Evolutionary conservation across 108 stramenopile genomes (phyloP).

Genomic region (Skeletonema grethae): DNA sequence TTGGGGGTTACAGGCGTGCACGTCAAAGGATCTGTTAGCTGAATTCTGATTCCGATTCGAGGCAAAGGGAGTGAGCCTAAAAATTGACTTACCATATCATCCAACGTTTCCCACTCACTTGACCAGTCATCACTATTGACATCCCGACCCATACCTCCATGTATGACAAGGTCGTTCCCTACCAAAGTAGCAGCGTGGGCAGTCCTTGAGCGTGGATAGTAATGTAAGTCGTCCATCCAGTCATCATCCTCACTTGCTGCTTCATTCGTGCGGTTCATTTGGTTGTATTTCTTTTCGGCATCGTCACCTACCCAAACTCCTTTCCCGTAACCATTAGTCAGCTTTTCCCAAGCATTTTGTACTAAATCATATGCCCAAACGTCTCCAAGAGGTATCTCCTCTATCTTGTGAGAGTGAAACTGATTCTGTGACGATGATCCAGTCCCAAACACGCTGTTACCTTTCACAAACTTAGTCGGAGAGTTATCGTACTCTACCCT

Average conservation of each 20-base stretch:
- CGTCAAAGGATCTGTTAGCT: not conserved
- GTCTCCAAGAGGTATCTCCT: slow-evolving; percentile 51
- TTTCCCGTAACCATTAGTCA: slow-evolving; percentile 37
- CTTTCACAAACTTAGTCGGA: slow-evolving; percentile 38
- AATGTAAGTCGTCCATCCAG: slow-evolving; percentile 18
- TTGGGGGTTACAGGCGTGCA: not conserved
- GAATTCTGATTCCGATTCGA: not conserved
- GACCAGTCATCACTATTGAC: slow-evolving; percentile 26
- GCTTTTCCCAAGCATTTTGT: slow-evolving; percentile 36
- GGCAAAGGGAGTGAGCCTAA: not conserved
- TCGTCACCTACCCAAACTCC: not conserved
- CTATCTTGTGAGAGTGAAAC: slow-evolving; percentile 16
- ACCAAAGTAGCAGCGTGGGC: slow-evolving; percentile 59
- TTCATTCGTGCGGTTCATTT: not conserved
- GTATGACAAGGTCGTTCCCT: slow-evolving; percentile 45
- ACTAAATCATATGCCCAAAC: slow-evolving; percentile 52
- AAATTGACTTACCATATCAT: slow-evolving; percentile 28
- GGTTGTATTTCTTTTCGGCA: not conserved
- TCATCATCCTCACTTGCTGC: slow-evolving; percentile 24
- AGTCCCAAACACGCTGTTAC: slow-evolving; percentile 2
- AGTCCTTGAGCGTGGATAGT: slow-evolving; percentile 46
- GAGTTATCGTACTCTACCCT: slow-evolving; percentile 17
- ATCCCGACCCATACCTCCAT: slow-evolving; percentile 51
- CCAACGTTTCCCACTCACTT: slow-evolving; percentile 47
- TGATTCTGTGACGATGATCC: slow-evolving; percentile 18